These are phyloP conservation scores for Boletus tomentosulus DNA, from an alignment of 768 basidiomycete species.

Conservation along the genomic window DNA sequence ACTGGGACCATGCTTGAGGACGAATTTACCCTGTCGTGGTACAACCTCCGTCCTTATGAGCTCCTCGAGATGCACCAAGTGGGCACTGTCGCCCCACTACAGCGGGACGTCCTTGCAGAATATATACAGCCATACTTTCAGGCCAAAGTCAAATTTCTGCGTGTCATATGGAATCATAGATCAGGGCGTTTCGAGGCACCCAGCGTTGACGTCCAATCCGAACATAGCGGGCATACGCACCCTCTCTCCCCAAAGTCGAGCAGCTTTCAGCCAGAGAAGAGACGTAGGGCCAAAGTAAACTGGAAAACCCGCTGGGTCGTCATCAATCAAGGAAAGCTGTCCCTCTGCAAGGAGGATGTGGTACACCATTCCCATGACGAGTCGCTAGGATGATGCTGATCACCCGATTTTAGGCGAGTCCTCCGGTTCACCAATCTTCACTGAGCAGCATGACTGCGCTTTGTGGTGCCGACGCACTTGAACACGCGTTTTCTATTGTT, in stretches of 20 bases:
- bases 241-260: slow-evolving; percentile 7
- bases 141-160: slow-evolving; percentile 48
- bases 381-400: slow-evolving; percentile 1
- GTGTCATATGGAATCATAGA: slow-evolving; percentile 37
- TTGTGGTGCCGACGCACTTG: slow-evolving; percentile 43
- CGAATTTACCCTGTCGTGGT: slow-evolving; percentile 53
- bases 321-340: slow-evolving; percentile 54
- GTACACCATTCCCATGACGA: slow-evolving; percentile 34
- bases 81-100: slow-evolving; percentile 40
- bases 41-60: slow-evolving; percentile 57
- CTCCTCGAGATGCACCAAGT: slow-evolving; percentile 64
- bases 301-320: slow-evolving; percentile 65
- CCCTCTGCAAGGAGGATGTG: slow-evolving; percentile 47
- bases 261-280: slow-evolving; percentile 17
- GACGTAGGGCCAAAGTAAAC: slow-evolving; percentile 41
- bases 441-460: slow-evolving; percentile 41
- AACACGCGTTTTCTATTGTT: slow-evolving; percentile 21
- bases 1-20: slow-evolving; percentile 72
- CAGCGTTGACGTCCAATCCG: slow-evolving; percentile 1
- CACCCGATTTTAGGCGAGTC: slow-evolving; percentile 32
- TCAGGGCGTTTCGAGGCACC: slow-evolving; percentile 27
- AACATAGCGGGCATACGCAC: slow-evolving; percentile 6
- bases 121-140: slow-evolving; percentile 62
- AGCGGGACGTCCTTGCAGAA: slow-evolving; percentile 34
- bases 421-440: slow-evolving; percentile 37